phyloP scores from a whole-genome alignment of 2,329 filamentous ascomycete species.

The Fusarium pseudoanthophilum region DNA sequence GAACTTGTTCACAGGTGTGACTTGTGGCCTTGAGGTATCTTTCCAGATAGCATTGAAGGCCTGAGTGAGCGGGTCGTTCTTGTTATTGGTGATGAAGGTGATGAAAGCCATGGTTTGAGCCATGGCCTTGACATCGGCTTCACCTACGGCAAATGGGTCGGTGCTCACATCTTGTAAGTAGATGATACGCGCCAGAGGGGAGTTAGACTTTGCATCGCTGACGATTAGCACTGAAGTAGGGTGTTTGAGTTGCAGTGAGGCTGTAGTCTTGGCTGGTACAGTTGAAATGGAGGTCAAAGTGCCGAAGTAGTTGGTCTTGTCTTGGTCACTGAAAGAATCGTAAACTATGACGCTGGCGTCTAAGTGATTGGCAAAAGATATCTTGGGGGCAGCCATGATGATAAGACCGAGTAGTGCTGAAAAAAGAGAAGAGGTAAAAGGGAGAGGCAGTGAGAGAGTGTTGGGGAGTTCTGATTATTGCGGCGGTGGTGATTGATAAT shows the following conservation, averaged over 20 bases:
- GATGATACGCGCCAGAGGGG: not conserved
- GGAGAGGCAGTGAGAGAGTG: fast-evolving
- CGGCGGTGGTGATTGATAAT: not conserved
- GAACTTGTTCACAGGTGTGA: not conserved
- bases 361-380: not conserved
- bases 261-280: not conserved
- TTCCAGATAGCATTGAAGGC: not conserved
- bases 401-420: not conserved
- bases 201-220: not conserved
- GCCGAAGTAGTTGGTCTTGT: conserved; percentile 2
- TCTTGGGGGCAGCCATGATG: not conserved
- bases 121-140: not conserved
- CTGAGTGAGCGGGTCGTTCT: not conserved
- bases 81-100: not conserved
- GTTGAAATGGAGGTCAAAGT: not conserved
- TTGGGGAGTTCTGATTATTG: fast-evolving
- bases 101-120: not conserved
- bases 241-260: not conserved
- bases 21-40: not conserved
- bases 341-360: not conserved
- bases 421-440: too few species aligned
- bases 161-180: not conserved
- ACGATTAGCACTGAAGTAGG: not conserved
- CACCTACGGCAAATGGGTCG: not conserved
- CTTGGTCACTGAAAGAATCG: conserved; percentile 1